A percentile compares a stretch with the other conserved stretches of the same genome.
phyloP scores from a whole-genome alignment of 805 yeast genomes.

The Wickerhamomyces ciferrii region DNA sequence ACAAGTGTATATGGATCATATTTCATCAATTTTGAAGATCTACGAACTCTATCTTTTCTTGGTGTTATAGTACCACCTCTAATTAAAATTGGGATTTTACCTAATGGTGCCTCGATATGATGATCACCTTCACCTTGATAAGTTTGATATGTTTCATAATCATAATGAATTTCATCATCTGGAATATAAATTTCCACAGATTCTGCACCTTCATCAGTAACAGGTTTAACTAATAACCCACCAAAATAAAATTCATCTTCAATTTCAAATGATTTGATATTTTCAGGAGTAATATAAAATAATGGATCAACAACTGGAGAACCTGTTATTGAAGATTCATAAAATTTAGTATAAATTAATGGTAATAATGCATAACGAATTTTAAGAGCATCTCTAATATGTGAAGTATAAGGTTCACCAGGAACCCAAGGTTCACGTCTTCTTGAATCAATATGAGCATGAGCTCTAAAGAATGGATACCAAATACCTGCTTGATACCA shows the following conservation, averaged over 20 bases:
- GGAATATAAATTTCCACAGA: constrained; percentile 30
- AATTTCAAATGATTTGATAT: constrained; percentile 43
- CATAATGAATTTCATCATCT: constrained; percentile 52
- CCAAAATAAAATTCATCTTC: constrained; percentile 87
- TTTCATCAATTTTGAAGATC: constrained; percentile 71
- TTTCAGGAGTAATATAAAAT: constrained; percentile 49
- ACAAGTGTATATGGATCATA: constrained; percentile 78
- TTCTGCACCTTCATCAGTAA: constrained; percentile 48
- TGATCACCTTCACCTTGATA: constrained; percentile 34
- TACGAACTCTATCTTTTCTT: constrained; percentile 67
- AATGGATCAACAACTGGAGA: constrained; percentile 69
- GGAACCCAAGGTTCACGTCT: constrained; percentile 92
- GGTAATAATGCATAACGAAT: constrained; percentile 78
- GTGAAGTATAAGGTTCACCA: constrained; percentile 64
- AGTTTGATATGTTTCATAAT: constrained; percentile 34
- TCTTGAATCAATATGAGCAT: constrained; percentile 90
- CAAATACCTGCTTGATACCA: constrained; percentile 97
- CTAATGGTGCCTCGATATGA: constrained; percentile 39
- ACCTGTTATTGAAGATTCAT: constrained; percentile 55
- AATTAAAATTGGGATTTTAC: constrained; percentile 63
- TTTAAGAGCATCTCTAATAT: constrained; percentile 64
- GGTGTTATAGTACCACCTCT: constrained; percentile 77
- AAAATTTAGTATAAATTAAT: constrained; percentile 72
- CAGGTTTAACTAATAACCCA: constrained; percentile 77
- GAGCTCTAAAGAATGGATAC: constrained; percentile 96